These are phyloP conservation scores for Tetrapisispora taiwanensis DNA, from an alignment of 805 yeast genomes.

Conservation along the genomic window DNA sequence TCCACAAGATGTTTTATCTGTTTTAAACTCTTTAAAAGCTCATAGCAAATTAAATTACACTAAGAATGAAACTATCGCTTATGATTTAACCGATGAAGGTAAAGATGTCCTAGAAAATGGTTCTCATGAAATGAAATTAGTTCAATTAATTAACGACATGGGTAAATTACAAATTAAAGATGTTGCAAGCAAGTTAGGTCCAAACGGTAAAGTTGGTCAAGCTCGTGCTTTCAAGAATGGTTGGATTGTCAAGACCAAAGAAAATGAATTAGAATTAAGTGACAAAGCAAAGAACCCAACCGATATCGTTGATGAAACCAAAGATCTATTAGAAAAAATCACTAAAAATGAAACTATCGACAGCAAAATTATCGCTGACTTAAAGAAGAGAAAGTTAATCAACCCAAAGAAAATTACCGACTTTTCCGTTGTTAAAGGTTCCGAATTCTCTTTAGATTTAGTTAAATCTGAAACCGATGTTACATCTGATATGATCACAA, in stretches of 20 bases:
- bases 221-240: slow-evolving; percentile 96
- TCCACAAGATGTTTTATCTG: slow-evolving; percentile 64
- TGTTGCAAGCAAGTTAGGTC: slow-evolving; percentile 61
- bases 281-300: slow-evolving; percentile 34
- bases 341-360: slow-evolving; percentile 27
- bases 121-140: slow-evolving; percentile 79
- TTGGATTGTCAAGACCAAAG: slow-evolving; percentile 88
- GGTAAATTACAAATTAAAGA: slow-evolving; percentile 77
- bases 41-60: slow-evolving; percentile 68
- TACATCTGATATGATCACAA: slow-evolving; percentile 82
- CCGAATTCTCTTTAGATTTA: slow-evolving; percentile 73
- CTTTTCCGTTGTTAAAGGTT: slow-evolving; percentile 68
- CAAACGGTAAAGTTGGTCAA: slow-evolving; percentile 85
- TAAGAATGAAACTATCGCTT: slow-evolving; percentile 64
- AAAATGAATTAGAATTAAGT: slow-evolving; percentile 50
- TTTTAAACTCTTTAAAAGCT: slow-evolving; percentile 76
- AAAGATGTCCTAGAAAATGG: slow-evolving; percentile 68
- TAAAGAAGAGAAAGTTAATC: slow-evolving; percentile 88
- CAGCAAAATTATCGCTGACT: slow-evolving; percentile 63
- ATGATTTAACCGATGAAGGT: slow-evolving; percentile 75
- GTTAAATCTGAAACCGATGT: slow-evolving; percentile 83
- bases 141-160: slow-evolving; percentile 62
- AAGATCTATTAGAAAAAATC: slow-evolving; percentile 50
- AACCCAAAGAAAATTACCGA: slow-evolving; percentile 61
- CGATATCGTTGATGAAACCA: slow-evolving; percentile 49